These are phyloP conservation scores for Bruguiera gymnorhiza DNA, from an alignment of 345 rosid genomes.

Conservation along the genomic window DNA sequence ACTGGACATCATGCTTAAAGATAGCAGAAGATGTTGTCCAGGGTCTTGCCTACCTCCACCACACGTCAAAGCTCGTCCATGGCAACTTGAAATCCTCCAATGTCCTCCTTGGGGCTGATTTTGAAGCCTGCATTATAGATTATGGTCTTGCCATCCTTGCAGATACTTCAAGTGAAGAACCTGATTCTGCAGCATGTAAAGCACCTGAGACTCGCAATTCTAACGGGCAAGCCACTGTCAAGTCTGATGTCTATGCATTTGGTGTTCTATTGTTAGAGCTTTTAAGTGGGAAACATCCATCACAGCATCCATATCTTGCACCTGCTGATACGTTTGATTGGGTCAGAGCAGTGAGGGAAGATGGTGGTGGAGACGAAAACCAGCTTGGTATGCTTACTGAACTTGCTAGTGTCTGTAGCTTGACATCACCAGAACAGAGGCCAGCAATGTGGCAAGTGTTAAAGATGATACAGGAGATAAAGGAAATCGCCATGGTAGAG, in stretches of 20 bases:
- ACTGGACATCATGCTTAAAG: slow-evolving; percentile 95
- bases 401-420: slow-evolving; percentile 78
- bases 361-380: slow-evolving; percentile 46
- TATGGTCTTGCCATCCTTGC: slow-evolving; percentile 70
- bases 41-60: slow-evolving; percentile 85
- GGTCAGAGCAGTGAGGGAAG: slow-evolving; percentile 72
- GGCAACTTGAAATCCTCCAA: slow-evolving; percentile 87
- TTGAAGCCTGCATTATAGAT: slow-evolving; percentile 90
- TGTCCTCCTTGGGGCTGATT: slow-evolving; percentile 82
- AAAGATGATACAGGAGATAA: slow-evolving; percentile 79
- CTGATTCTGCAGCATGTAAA: slow-evolving; percentile 57
- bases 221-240: not conserved
- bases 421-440: slow-evolving; percentile 85
- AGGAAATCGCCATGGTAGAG: slow-evolving; percentile 52
- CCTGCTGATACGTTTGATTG: slow-evolving; percentile 79
- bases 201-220: slow-evolving; percentile 75
- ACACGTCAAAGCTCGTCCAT: slow-evolving; percentile 69
- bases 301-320: not conserved
- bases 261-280: slow-evolving; percentile 26
- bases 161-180: slow-evolving; percentile 57
- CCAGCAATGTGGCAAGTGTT: slow-evolving; percentile 87
- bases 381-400: slow-evolving; percentile 79
- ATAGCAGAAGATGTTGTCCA: slow-evolving; percentile 95
- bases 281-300: slow-evolving; percentile 35
- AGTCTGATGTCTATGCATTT: not conserved